Base-by-base conservation (phyloP, 257 asterid species). In the Lycium barbarum region DNA sequence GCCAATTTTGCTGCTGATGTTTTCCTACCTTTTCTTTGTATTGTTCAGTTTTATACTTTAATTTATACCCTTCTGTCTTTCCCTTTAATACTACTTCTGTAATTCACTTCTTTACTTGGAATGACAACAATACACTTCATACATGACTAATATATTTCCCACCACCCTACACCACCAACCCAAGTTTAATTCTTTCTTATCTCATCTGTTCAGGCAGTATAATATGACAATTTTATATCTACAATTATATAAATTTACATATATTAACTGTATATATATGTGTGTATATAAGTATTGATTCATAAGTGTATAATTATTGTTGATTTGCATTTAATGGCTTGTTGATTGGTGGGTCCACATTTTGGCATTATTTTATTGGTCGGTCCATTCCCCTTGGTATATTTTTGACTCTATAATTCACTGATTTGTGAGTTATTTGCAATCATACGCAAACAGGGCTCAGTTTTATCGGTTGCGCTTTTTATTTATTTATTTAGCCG, bases 291-390 rank as follows among this genome's bases (percentile, higher is more conserved):
- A 51, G 81, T 51, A 11, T 74, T 85, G 83, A 74, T 83, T 85
- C 88, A 79, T 81, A 83, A 86, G 87, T 84, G 90, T 84, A 87
- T 89, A 84, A 87, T 88, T 88, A 79, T 86, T 87, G 86, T 83
- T 89, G 90, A 86, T 89, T 89, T 87, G 90, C 93, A 93, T 89
- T 93, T 87, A 91, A 88, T 92, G 90, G 85, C 88, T 81, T 91
- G 84, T 92, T 90, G 87, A 91, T 87, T 88, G 86, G 72, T 73
- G 94, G 95, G 94, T 84, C 93, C 93, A 88, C 79, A 84, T 72
- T 51, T 81, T 79, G 84, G 85, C 86, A 71, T 83, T 85, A 85
- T 83, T 49, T 88, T 80, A 85, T 83, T 58, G 66, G 84, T 73
- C 49, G 90, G 88, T 82, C 89, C 83, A 84, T 85, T 40, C 58